Evolutionary conservation across 176 grass and related monocot species (phyloP).

Genomic region (Elymus sibiricus): DNA sequence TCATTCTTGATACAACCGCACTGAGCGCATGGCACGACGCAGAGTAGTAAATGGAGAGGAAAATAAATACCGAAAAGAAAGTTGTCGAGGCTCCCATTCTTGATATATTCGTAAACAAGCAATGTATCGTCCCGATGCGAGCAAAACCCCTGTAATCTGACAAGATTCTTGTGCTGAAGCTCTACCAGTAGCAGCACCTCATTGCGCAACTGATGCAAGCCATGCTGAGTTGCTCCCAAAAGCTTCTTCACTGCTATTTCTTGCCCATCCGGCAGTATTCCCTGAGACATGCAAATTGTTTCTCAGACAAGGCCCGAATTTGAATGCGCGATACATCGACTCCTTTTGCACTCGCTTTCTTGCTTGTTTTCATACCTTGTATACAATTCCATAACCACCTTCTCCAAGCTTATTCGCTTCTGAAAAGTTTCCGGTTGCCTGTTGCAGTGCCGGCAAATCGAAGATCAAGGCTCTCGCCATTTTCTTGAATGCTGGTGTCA

Average conservation of each 20-base stretch:
- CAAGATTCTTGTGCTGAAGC: slow-evolving; percentile 58
- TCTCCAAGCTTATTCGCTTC: neutral
- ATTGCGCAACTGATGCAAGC: slow-evolving; percentile 37
- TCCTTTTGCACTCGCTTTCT: no score
- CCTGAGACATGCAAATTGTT: neutral
- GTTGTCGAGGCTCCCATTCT: slow-evolving; percentile 34
- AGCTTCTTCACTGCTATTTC: slow-evolving; percentile 51
- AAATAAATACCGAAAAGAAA: slow-evolving; percentile 26
- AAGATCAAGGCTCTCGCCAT: neutral
- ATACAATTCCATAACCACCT: neutral
- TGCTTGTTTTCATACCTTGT: neutral
- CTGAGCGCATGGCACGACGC: no score
- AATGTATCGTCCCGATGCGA: slow-evolving; percentile 1
- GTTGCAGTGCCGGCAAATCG: neutral
- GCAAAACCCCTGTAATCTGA: slow-evolving; percentile 40
- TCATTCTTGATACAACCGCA: no score
- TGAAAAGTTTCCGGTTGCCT: neutral
- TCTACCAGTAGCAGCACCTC: slow-evolving; percentile 29
- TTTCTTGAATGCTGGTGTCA: neutral
- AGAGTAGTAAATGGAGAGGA: neutral
- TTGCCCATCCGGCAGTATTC: slow-evolving; percentile 30
- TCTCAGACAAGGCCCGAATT: neutral
- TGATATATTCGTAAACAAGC: slow-evolving; percentile 29
- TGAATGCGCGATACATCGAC: no score
- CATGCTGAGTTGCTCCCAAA: neutral